A percentile compares a stretch with the other conserved stretches of the same genome.
Conservation (phyloP, 116 monocot genomes). For the Posidonia oceanica region DNA sequence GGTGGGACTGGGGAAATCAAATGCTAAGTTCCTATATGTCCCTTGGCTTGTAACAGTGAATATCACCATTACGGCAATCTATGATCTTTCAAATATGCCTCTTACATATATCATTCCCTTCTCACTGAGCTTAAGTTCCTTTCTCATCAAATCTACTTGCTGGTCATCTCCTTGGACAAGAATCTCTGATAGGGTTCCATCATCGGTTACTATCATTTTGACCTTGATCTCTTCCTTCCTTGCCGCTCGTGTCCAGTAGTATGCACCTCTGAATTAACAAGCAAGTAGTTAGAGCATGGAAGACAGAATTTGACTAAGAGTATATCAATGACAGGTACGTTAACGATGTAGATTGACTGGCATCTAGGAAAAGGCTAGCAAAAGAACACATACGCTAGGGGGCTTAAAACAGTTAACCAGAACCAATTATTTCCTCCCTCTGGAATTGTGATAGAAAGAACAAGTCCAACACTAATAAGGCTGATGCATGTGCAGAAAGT, state of each 20-base stretch:
- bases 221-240: slow-evolving; percentile 98
- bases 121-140: slow-evolving; percentile 75
- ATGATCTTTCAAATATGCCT: slow-evolving; percentile 64
- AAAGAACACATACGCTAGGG: not conserved
- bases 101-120: slow-evolving; percentile 97
- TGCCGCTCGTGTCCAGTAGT: slow-evolving; percentile 86
- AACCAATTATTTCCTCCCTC: slow-evolving; percentile 97
- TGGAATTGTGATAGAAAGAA: slow-evolving; percentile 82
- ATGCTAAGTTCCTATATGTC: too few relatives aligned
- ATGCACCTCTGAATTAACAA: slow-evolving; percentile 47
- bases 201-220: slow-evolving; percentile 64
- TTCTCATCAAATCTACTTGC: slow-evolving; percentile 87
- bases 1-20: too few relatives aligned
- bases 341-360: not conserved
- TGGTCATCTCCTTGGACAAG: slow-evolving; percentile 84
- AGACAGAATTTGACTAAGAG: not conserved
- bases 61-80: not conserved
- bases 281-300: not conserved
- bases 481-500: slow-evolving; percentile 98
- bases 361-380: not conserved
- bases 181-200: slow-evolving; percentile 72
- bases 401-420: slow-evolving; percentile 59
- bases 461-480: slow-evolving; percentile 82
- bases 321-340: not conserved
- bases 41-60: not conserved